These are phyloP conservation scores for Hammondia hammondi DNA, from an alignment of 169 alveolate genomes.

Conservation along the genomic window DNA sequence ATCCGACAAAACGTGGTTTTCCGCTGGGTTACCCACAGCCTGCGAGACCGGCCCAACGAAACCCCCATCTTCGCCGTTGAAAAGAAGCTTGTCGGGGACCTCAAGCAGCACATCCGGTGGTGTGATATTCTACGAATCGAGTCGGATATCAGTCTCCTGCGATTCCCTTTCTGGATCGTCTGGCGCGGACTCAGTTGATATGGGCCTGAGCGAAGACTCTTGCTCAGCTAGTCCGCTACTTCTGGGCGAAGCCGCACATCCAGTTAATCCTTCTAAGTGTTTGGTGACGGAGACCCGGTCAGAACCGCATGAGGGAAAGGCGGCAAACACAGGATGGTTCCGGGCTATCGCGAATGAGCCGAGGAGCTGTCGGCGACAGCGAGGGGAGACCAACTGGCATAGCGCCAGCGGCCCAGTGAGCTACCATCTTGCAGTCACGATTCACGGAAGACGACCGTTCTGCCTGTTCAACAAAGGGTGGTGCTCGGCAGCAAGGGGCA, in stretches of 20 bases:
- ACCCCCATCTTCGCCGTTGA: background rate
- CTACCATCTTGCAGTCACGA: no score
- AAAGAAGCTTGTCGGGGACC: background rate
- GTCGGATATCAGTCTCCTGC: background rate
- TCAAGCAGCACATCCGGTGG: background rate
- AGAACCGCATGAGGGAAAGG: background rate
- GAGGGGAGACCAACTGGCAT: background rate
- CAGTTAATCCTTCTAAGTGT: background rate
- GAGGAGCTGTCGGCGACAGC: background rate
- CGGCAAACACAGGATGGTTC: background rate
- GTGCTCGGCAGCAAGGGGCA: no score
- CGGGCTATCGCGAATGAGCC: background rate
- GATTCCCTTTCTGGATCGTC: background rate
- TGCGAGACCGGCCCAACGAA: background rate
- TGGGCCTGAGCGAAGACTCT: slow-evolving; percentile 14
- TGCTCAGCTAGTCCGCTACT: background rate
- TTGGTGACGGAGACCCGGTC: background rate
- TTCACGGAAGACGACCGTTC: no score
- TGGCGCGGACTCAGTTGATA: slow-evolving; percentile 7
- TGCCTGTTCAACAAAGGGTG: no score
- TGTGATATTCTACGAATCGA: background rate
- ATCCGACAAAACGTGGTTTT: no score
- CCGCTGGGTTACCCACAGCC: background rate
- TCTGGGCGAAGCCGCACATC: background rate
- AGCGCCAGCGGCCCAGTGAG: no score